These are phyloP conservation scores for Penicillium parvum DNA, from an alignment of 495 filamentous ascomycete species.

Conservation along the genomic window DNA sequence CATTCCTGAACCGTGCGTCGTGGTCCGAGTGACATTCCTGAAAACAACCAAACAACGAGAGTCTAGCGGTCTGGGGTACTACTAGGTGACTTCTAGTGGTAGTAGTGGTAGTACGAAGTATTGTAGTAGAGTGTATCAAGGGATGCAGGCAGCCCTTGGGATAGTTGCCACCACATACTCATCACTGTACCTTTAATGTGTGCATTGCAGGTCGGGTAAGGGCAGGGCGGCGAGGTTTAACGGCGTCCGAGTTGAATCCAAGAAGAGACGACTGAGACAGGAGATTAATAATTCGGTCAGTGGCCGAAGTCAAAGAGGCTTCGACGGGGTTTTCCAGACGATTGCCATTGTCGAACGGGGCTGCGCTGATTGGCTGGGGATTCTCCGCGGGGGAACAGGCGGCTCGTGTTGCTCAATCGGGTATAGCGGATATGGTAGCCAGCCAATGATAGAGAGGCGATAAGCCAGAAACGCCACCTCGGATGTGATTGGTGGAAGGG, in stretches of 20 bases:
- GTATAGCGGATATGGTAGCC: neutral
- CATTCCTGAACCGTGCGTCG: conserved; percentile 3
- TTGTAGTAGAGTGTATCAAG: too few relatives aligned
- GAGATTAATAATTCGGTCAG: neutral
- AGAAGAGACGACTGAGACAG: neutral
- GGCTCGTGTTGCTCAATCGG: neutral
- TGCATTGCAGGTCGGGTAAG: too few relatives aligned
- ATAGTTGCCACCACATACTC: too few relatives aligned
- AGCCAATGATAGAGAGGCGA: conserved; percentile 1
- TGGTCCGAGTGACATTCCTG: too few relatives aligned
- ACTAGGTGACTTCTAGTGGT: too few relatives aligned
- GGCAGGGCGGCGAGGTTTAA: too few relatives aligned
- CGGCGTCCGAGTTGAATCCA: too few relatives aligned
- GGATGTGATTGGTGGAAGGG: neutral
- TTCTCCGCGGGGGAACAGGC: neutral
- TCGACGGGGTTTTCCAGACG: conserved; percentile 1
- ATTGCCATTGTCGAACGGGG: neutral
- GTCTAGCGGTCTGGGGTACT: too few relatives aligned
- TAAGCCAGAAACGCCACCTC: conserved; percentile 15
- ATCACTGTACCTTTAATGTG: too few relatives aligned
- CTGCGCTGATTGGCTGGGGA: neutral
- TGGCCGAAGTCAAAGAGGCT: neutral
- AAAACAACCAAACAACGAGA: too few relatives aligned
- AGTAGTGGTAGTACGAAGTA: too few relatives aligned
- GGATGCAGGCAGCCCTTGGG: too few relatives aligned